Base-by-base conservation (phyloP, 768 basidiomycete genomes). In the Boletus insuetus region DNA sequence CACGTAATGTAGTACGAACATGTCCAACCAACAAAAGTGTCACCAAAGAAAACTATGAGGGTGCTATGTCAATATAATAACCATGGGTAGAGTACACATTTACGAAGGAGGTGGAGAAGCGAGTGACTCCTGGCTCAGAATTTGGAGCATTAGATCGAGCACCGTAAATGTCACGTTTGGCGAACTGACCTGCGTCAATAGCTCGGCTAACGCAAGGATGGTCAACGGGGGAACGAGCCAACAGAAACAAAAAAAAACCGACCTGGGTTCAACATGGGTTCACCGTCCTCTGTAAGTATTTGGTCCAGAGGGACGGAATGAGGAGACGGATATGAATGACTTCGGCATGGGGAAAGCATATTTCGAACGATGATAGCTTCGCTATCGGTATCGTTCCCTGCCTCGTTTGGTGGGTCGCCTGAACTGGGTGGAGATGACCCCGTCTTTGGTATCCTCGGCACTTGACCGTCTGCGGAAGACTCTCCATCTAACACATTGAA, bases 191-290 rank as follows among this genome's bases (percentile, higher is more conserved):
- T 85, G 84, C 26, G 84, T 85, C 67, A 85, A 73, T 51, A 86
- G 72, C 58, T 86, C 84, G 52, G 82, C 84, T 63, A 41, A 22
- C 16, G 22, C 51, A 43, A 50, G 13, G 6, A 3, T 39, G 9
- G 51, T 59, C 64, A 64, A 43, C 22, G 20, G 13, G 4, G 35
- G 39, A 43, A 31, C 10, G 29, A 40, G 46, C 29, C 29, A 29
- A 41, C 42, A 44, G n/a, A 14, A n/a, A n/a, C n/a, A 47, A 41
- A 20, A 12, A 20, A 7, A n/a, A 17, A 72, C 80, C 26, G 41
- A 86, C 85, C 83, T 71, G 85, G 82, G 67, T 84, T 83, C 59
- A 87, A 69, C 82, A 86, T 86, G 6, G 83, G 79, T 62, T 82
- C 82, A 10, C 81, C 83, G 63, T 86, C 84, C 63, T 84, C 83